phyloP scores from a whole-genome alignment of 116 monocot genomes.

The Cymodocea nodosa region DNA sequence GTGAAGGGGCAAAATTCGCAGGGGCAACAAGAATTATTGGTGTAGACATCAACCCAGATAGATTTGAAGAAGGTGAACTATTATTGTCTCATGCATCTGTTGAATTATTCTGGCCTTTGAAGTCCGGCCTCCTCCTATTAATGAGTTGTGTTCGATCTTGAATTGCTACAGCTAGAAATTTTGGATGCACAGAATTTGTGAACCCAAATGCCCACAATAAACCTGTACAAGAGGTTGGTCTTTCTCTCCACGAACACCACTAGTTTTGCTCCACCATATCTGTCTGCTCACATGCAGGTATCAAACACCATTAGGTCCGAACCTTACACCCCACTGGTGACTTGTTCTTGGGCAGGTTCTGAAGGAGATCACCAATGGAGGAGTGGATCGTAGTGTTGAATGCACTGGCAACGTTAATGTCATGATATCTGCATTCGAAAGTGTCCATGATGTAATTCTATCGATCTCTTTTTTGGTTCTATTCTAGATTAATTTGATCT shows the following conservation, averaged over 20 bases:
- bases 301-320: too few relatives aligned
- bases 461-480: too few relatives aligned
- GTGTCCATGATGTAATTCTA: slow-evolving; percentile 67
- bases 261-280: slow-evolving; percentile 37
- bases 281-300: neutral
- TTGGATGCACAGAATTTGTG: slow-evolving; percentile 70
- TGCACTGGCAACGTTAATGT: slow-evolving; percentile 41
- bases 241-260: neutral
- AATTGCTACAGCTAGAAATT: slow-evolving; percentile 55
- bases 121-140: too few relatives aligned
- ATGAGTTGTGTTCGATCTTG: too few relatives aligned
- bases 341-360: slow-evolving; percentile 29
- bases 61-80: slow-evolving; percentile 29
- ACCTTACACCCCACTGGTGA: too few relatives aligned
- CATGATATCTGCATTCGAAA: slow-evolving; percentile 72
- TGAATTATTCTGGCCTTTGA: too few relatives aligned
- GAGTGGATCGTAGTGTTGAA: slow-evolving; percentile 45
- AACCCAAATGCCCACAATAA: slow-evolving; percentile 60
- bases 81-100: too few relatives aligned
- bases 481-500: too few relatives aligned
- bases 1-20: slow-evolving; percentile 35
- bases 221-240: slow-evolving; percentile 61
- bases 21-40: slow-evolving; percentile 42
- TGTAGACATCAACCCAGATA: slow-evolving; percentile 22
- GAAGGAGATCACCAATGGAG: slow-evolving; percentile 46